phyloP scores from a whole-genome alignment of 306 rosid genomes.

The Erythrophleum fordii region DNA sequence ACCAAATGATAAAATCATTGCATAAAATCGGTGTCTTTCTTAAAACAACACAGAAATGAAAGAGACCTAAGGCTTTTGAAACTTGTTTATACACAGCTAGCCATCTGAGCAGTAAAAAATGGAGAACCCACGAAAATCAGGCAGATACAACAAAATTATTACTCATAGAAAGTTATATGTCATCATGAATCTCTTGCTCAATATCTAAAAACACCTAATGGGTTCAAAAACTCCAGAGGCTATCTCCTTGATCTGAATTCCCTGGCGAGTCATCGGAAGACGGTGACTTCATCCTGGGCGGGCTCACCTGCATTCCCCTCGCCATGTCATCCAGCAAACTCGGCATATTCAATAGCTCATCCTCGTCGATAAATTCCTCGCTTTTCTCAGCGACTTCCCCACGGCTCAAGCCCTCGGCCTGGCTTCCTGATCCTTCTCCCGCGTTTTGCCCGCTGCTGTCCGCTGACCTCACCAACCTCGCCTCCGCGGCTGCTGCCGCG shows the following conservation, averaged over 20 bases:
- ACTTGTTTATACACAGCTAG: neutral
- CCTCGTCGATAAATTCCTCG: conserved; percentile 53
- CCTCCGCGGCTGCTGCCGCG: conserved; percentile 76
- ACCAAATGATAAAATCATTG: neutral
- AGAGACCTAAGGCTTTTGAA: neutral
- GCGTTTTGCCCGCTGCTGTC: neutral
- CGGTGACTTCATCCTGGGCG: conserved; percentile 54
- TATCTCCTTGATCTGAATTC: conserved; percentile 49
- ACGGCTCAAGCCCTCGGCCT: neutral
- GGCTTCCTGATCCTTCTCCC: neutral
- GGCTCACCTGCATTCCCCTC: conserved; percentile 67
- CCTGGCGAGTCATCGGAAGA: conserved; percentile 47
- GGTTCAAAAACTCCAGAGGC: conserved; percentile 50
- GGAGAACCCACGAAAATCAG: neutral
- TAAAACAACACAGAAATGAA: neutral
- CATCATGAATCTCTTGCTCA: neutral
- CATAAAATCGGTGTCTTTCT: neutral
- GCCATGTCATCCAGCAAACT: conserved; percentile 63
- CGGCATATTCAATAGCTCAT: conserved; percentile 62
- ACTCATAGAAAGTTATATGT: neutral
- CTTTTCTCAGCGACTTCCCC: neutral
- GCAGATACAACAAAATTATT: neutral
- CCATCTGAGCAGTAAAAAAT: neutral
- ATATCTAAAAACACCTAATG: neutral
- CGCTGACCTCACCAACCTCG: conserved; percentile 26